Percentiles rank a stretch among this genome's conserved stretches.
phyloP scores from a whole-genome alignment of 257 asterid genomes.

The Solanum rostratum region DNA sequence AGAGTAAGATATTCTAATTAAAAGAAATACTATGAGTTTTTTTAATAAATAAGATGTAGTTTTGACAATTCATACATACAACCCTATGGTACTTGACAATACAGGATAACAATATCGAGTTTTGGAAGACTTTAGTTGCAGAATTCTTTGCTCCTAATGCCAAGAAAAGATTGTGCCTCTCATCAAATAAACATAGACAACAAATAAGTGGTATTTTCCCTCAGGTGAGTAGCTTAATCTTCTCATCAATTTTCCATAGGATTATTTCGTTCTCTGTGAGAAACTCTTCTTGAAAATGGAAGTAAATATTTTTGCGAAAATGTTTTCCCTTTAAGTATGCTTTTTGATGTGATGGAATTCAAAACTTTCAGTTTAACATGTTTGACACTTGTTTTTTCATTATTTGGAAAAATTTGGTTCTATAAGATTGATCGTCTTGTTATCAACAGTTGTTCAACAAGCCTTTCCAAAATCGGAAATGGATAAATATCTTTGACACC shows the following conservation, averaged over 20 bases:
- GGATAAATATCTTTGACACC: neutral
- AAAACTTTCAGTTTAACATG: neutral
- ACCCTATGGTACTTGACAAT: neutral
- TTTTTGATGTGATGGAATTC: neutral
- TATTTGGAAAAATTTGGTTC: neutral
- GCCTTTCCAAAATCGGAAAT: neutral
- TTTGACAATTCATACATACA: neutral
- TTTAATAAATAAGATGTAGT: neutral
- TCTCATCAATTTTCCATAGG: neutral
- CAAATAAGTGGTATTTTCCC: neutral
- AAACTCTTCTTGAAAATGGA: neutral
- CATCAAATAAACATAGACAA: too few relatives aligned
- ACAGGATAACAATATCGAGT: conserved; percentile 22
- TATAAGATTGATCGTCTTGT: neutral
- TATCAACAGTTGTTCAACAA: neutral
- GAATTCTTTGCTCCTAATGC: too few relatives aligned
- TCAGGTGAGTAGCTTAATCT: conserved; percentile 5
- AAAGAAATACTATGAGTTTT: neutral
- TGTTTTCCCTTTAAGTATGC: neutral
- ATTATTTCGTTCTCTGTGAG: neutral
- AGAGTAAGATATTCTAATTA: neutral
- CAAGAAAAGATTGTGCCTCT: too few relatives aligned
- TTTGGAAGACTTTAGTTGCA: conserved; percentile 4
- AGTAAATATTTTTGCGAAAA: neutral
- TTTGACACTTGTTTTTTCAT: neutral